Conservation (phyloP, 495 filamentous ascomycete genomes). For the Clavariopsis aquatica region DNA sequence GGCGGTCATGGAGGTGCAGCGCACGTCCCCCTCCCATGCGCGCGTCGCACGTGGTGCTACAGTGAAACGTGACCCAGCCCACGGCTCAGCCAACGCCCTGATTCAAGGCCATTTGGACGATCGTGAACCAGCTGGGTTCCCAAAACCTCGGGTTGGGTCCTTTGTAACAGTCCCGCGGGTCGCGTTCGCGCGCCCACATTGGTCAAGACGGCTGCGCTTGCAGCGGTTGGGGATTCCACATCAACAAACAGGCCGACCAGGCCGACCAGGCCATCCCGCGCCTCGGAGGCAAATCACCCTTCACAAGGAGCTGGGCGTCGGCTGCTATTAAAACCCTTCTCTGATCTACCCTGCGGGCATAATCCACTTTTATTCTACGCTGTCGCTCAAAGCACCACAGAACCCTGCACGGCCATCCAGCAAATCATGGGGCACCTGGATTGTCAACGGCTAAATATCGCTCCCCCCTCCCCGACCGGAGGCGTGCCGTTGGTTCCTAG, state of each 20-base stretch:
- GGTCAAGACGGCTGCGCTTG: constrained; percentile 30
- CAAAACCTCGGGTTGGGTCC: constrained; percentile 31
- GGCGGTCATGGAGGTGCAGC: background rate
- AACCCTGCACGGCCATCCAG: background rate
- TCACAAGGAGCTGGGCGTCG: background rate
- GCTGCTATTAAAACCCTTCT: constrained; percentile 20
- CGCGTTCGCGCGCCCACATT: constrained; percentile 16
- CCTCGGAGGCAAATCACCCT: constrained; percentile 24
- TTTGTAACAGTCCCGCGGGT: constrained; percentile 28
- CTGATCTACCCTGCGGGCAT: background rate
- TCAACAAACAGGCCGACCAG: too few relatives aligned
- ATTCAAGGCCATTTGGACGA: constrained; percentile 2
- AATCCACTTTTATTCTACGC: background rate
- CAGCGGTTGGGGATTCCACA: constrained; percentile 21
- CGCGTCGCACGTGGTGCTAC: constrained; percentile 14
- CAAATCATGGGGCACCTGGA: background rate
- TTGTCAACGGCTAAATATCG: background rate
- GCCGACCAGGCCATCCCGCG: constrained; percentile 24
- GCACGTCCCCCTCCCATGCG: background rate
- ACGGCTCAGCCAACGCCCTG: constrained; percentile 18
- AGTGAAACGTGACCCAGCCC: constrained; percentile 19
- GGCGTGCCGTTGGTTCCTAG: background rate
- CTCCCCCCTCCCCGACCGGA: background rate
- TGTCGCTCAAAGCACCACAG: background rate
- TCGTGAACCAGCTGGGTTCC: constrained; percentile 33